Conservation (phyloP, 1,284 basidiomycete genomes). For the Paramarasmius palmivorus region DNA sequence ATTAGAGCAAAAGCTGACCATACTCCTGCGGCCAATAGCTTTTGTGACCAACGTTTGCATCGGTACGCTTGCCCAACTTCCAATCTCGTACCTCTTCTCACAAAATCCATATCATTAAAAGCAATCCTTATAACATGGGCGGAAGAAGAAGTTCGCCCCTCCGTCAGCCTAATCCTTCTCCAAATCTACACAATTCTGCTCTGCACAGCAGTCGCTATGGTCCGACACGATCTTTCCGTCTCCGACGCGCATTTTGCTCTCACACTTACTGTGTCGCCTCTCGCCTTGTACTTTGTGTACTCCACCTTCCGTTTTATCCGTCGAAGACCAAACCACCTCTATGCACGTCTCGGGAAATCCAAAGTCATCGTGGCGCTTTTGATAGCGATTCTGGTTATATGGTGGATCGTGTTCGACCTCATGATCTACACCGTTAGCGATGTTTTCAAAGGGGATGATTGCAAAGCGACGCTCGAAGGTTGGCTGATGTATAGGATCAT, state of each 20-base stretch:
- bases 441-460: background rate
- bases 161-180: conserved; percentile 17
- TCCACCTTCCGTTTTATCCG: conserved; percentile 6
- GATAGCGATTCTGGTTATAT: conserved; percentile 3
- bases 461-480: conserved; percentile 2
- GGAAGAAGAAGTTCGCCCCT: conserved; percentile 6
- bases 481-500: conserved; percentile 10
- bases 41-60: background rate
- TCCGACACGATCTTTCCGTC: conserved; percentile 9
- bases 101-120: background rate
- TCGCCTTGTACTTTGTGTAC: conserved; percentile 14
- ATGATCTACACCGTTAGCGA: conserved; percentile 11
- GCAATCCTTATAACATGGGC: conserved; percentile 9
- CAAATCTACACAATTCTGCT: conserved; percentile 13
- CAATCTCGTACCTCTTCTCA: background rate
- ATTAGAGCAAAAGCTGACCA: background rate
- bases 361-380: conserved; percentile 1
- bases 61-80: background rate
- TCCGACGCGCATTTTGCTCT: conserved; percentile 17
- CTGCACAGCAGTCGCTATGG: conserved; percentile 11
- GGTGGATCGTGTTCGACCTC: conserved; percentile 9
- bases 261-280: conserved; percentile 13
- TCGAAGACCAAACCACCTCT: conserved; percentile 8
- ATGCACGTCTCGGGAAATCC: conserved; percentile 9
- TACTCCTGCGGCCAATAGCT: background rate